A percentile compares a stretch with the other conserved stretches of the same genome.
phyloP scores from a whole-genome alignment of 768 basidiomycete species.

The Phylloporus sp. region DNA sequence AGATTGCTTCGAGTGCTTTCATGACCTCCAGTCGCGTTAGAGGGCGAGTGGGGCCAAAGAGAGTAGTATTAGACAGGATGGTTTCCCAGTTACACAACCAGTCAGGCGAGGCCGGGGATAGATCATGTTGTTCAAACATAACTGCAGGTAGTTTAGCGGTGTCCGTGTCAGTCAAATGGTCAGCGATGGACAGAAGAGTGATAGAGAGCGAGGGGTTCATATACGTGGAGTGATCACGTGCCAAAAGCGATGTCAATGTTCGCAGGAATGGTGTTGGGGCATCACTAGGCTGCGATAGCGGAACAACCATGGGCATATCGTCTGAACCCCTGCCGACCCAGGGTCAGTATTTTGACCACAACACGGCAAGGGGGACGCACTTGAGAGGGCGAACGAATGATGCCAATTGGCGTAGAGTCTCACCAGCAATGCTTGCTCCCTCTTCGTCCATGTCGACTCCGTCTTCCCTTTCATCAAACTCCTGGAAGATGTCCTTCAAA shows the following conservation, averaged over 20 bases:
- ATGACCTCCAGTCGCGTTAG: constrained; percentile 54
- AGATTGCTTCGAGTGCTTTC: constrained; percentile 51
- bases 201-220: constrained; percentile 58
- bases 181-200: constrained; percentile 59
- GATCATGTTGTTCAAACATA: constrained; percentile 63
- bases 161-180: constrained; percentile 65
- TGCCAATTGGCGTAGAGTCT: constrained; percentile 53
- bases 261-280: constrained; percentile 59
- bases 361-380: constrained; percentile 35
- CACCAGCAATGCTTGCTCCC: constrained; percentile 60
- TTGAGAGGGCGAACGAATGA: constrained; percentile 53
- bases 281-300: constrained; percentile 48
- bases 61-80: constrained; percentile 46
- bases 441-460: constrained; percentile 54
- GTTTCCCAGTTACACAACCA: constrained; percentile 68
- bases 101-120: constrained; percentile 65
- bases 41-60: constrained; percentile 42
- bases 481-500: constrained; percentile 67
- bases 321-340: constrained; percentile 38
- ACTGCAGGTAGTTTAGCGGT: constrained; percentile 55
- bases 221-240: constrained; percentile 54
- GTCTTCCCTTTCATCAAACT: constrained; percentile 64
- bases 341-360: constrained; percentile 2
- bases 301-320: constrained; percentile 43
- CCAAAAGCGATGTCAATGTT: constrained; percentile 56